phyloP scores from a whole-genome alignment of 2,329 filamentous ascomycete species.

The Paraconiothyrium brasiliense region DNA sequence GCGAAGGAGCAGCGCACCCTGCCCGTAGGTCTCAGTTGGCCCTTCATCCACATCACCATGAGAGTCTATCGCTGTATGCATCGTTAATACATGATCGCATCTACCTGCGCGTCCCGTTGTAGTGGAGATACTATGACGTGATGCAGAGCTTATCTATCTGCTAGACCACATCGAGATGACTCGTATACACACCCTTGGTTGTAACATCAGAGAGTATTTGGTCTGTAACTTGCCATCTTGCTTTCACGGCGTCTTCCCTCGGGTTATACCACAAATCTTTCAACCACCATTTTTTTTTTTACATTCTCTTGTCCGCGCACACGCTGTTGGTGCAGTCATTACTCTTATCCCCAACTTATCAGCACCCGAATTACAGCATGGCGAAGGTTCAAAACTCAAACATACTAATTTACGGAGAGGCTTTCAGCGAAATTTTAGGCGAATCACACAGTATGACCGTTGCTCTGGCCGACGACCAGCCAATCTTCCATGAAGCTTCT shows the following conservation, averaged over 20 bases:
- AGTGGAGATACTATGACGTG: neutral
- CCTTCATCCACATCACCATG: neutral
- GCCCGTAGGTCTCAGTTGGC: conserved; percentile 3
- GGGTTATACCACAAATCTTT: neutral
- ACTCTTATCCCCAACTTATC: neutral
- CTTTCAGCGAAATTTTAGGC: neutral
- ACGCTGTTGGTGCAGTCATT: neutral
- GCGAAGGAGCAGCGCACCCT: conserved; percentile 2
- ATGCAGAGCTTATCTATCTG: neutral
- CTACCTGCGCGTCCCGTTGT: neutral
- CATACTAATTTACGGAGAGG: neutral
- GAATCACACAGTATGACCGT: neutral
- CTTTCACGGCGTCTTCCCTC: neutral
- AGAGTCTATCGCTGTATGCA: neutral
- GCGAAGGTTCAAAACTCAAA: neutral
- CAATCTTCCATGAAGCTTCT: conserved; percentile 62
- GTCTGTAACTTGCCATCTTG: neutral
- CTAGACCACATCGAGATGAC: neutral
- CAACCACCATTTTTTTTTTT: too few species aligned
- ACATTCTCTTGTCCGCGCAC: neutral
- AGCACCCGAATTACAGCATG: neutral
- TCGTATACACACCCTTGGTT: neutral
- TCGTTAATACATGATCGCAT: neutral
- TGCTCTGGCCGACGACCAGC: conserved; percentile 19
- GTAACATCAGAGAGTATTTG: neutral